Conservation (phyloP, 116 monocot species). For the Papilionanthe hybrid region DNA sequence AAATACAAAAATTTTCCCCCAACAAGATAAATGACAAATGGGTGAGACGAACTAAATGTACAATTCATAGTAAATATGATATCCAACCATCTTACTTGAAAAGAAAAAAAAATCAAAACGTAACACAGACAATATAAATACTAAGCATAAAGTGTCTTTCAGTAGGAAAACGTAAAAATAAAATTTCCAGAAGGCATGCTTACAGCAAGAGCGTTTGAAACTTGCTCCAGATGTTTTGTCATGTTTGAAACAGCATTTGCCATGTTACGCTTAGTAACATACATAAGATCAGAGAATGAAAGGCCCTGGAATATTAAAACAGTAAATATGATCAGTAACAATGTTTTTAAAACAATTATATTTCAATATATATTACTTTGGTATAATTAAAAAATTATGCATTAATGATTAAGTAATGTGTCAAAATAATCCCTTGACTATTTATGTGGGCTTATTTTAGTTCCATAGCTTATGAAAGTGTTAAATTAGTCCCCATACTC, state of each 20-base stretch:
- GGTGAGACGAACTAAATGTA: too few relatives aligned
- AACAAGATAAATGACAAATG: not conserved
- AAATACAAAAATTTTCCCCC: not conserved
- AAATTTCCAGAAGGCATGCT: conserved; percentile 14
- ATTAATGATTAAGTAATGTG: too few relatives aligned
- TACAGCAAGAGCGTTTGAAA: conserved; percentile 85
- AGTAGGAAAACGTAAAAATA: not conserved
- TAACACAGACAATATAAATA: not conserved
- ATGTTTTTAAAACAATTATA: too few relatives aligned
- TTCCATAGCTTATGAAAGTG: too few relatives aligned
- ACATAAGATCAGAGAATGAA: conserved; percentile 88
- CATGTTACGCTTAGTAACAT: conserved; percentile 94
- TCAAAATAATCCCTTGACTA: too few relatives aligned
- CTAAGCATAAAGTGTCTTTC: not conserved
- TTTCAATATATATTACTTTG: too few relatives aligned
- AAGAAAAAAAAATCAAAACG: not conserved
- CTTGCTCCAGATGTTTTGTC: conserved; percentile 88
- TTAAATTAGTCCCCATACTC: too few relatives aligned
- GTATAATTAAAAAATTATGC: too few relatives aligned
- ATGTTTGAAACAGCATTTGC: conserved; percentile 84
- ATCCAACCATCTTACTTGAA: not conserved
- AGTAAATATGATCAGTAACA: not conserved
- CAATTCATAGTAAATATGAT: not conserved
- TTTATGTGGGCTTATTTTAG: too few relatives aligned
- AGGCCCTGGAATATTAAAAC: conserved; percentile 37